Evolutionary conservation across 805 yeast genomes (phyloP), one percentile per base, ranked within the genome.

Genomic region (Yarrowia keelungensis): DNA sequence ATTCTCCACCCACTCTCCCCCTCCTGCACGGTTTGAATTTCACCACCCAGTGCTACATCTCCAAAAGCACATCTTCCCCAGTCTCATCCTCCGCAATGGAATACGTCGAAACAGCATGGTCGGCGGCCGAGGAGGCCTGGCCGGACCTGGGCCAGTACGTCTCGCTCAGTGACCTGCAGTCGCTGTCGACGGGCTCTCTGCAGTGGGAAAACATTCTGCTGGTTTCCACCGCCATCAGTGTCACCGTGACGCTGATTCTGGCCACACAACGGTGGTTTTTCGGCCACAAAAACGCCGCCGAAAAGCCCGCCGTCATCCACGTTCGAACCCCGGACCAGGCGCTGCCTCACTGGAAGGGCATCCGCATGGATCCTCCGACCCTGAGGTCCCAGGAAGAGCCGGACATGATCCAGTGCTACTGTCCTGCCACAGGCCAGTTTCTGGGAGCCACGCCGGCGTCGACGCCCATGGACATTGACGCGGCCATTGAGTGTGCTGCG

Each of bases 361-460:
- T 87, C 73, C 81, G 97, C 66, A 81, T 91, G 42, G 84, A 85
- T 66, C 88, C 92, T 0, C 84, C 89, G 14, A 80, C 86, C 14
- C 81, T 91, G 3, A 74, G 72, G 80, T 85, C 86, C 69, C 83
- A 84, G 1, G 84, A 84, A 32, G 92, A 89, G 67, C 90, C 94
- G 2, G 82, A 80, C 22, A 81, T 79, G 71, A 90, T 94, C 71
- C 93, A 91, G 75, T 86, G 93, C 70, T 89, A 91, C 77, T 94
- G 99, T 79, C 99, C 99, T 3, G 97, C 98, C 0, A 95, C 98
- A 0, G 96, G 97, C 42, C 97, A 92, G 78, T 87, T 81, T 71
- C 81, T 94, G 72, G 98, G 97, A 0, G 82, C 87, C 26, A 88
- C 87, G 73, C 80, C 83, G 61, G 87, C 91, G 1, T 85, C 87